These are phyloP conservation scores for Apiotrichum brassicae DNA, from an alignment of 1,284 basidiomycete genomes.

Conservation along the genomic window DNA sequence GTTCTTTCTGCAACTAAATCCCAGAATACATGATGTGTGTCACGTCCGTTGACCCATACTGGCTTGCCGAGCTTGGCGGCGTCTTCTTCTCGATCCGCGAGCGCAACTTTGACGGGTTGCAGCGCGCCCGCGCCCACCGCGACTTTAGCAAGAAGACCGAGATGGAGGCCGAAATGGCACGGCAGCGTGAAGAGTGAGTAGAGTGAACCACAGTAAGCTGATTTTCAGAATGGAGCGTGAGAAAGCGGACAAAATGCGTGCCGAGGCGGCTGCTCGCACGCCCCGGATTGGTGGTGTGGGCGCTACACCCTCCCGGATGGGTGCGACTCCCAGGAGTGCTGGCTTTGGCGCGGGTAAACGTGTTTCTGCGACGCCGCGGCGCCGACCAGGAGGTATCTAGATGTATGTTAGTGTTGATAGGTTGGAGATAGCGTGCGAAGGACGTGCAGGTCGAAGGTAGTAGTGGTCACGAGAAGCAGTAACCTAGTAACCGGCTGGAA, in stretches of 20 bases:
- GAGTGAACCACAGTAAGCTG: no score
- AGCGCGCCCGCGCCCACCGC: slow-evolving; percentile 65
- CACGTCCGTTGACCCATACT: slow-evolving; percentile 88
- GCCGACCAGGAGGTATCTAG: slow-evolving; percentile 46
- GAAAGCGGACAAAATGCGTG: slow-evolving; percentile 59
- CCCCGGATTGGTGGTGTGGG: slow-evolving; percentile 70
- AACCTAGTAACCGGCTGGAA: no score
- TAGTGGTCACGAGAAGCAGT: no score
- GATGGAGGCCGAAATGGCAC: slow-evolving; percentile 76
- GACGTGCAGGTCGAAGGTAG: no score
- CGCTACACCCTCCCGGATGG: slow-evolving; percentile 6
- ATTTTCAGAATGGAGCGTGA: slow-evolving; percentile 35
- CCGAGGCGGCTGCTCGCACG: slow-evolving; percentile 56
- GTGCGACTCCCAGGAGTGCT: slow-evolving; percentile 62
- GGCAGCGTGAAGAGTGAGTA: slow-evolving; percentile 74
- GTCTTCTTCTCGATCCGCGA: slow-evolving; percentile 94
- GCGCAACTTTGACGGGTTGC: slow-evolving; percentile 79
- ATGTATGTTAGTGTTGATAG: no score
- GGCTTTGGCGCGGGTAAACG: slow-evolving; percentile 57
- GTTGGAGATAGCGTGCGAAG: no score
- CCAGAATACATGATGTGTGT: slow-evolving; percentile 89
- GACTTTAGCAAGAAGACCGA: slow-evolving; percentile 87
- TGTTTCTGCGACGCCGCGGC: slow-evolving; percentile 49
- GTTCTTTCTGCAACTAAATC: no score
- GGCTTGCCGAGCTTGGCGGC: slow-evolving; percentile 87